Base-by-base conservation (phyloP, 2,329 filamentous ascomycete species). In the Sclerotinia trifoliorum region DNA sequence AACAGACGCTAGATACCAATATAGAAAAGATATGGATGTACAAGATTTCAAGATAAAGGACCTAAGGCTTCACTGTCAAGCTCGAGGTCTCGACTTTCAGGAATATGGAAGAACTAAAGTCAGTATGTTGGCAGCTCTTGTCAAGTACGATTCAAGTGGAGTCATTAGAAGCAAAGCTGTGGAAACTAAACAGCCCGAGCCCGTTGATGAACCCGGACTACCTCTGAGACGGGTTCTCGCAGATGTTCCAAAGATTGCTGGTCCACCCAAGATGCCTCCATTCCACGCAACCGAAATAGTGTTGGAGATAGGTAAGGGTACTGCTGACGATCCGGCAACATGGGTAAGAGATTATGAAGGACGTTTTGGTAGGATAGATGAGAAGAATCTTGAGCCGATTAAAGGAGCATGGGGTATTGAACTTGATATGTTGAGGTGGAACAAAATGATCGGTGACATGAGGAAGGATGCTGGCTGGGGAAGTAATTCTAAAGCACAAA, bases 311-410 rank as follows among this genome's bases (percentile, higher is more conserved):
- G 32, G 61, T 8, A 29, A 64, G 55, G 61, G 61, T 4, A 21
- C 42, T n/a, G 1, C 1, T 1, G 2, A n/a, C 1, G 0, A 64
- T n/a, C 48, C 48, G 2, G 49, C 32, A 0, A 15, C 39, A 5
- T 55, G 26, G 42, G 49, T 64, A n/a, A 19, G 15, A 3, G 61
- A 64, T n/a, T 55, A 64, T 19, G 61, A 55, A 55, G 61, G 61
- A 26, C 17, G 11, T 0, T 19, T 44, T 11, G 61, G 61, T 7
- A 55, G 61, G 15, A 44, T 55, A 44, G 6, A 26, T 32, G 35
- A 42, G 19, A 19, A 44, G n/a, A 17, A 44, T 32, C 61, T 64
- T 44, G 48, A 54, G 48, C 48, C 32, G 44, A n/a, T 55, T n/a
- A 19, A 44, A 8, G 1, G n/a, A n/a, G n/a, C 61, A 1, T 64